Conservation (phyloP, 345 rosid genomes). For the Populus nigra region DNA sequence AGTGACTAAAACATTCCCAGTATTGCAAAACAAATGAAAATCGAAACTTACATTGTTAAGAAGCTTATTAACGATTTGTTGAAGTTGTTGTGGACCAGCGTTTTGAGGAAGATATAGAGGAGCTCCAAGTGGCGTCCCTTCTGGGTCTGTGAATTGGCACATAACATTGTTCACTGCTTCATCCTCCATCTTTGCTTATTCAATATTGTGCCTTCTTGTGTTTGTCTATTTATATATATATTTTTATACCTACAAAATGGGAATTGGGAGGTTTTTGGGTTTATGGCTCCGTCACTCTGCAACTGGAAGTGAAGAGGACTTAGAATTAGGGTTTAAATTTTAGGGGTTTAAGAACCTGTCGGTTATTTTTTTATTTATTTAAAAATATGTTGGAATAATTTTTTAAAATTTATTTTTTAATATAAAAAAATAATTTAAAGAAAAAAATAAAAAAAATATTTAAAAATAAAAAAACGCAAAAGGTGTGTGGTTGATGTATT, state of each 20-base stretch:
- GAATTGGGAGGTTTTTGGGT: background rate
- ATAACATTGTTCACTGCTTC: slow-evolving; percentile 43
- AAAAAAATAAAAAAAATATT: too few species aligned
- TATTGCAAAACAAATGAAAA: background rate
- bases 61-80: slow-evolving; percentile 77
- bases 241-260: background rate
- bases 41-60: slow-evolving; percentile 53
- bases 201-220: background rate
- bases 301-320: background rate
- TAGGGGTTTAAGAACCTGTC: background rate
- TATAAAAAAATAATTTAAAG: too few species aligned
- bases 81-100: slow-evolving; percentile 79
- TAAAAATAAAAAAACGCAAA: too few species aligned
- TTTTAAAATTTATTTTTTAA: too few species aligned
- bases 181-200: slow-evolving; percentile 18
- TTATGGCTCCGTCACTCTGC: background rate
- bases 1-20: background rate
- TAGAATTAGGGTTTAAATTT: slow-evolving; percentile 4
- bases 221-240: background rate
- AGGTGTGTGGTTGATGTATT: too few species aligned
- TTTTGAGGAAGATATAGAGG: slow-evolving; percentile 79
- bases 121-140: slow-evolving; percentile 64
- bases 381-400: too few species aligned
- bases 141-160: slow-evolving; percentile 82
- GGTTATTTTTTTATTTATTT: too few species aligned